Percentiles rank a stretch among this genome's conserved stretches.
These are phyloP conservation scores for Epichloe bromicola DNA, from an alignment of 2,329 filamentous ascomycete species.

Conservation along the genomic window DNA sequence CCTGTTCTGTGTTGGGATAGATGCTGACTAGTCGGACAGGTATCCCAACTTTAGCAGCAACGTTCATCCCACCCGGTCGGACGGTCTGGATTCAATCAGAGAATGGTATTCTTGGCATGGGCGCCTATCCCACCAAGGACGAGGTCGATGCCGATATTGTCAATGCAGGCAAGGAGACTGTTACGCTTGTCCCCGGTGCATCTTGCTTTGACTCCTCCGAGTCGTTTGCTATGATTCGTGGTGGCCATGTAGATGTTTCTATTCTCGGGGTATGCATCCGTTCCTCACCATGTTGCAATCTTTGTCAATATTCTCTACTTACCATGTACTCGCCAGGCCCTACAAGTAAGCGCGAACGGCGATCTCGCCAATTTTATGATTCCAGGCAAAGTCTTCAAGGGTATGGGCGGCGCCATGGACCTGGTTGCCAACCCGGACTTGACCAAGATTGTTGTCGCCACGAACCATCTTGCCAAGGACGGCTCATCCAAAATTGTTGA, in stretches of 20 bases:
- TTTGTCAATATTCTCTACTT: slow-evolving; percentile 4
- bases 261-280: slow-evolving; percentile 50
- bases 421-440: slow-evolving; percentile 56
- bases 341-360: slow-evolving; percentile 66
- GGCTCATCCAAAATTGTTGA: slow-evolving; percentile 54
- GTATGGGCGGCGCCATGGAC: slow-evolving; percentile 73
- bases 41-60: slow-evolving; percentile 78
- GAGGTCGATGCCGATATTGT: slow-evolving; percentile 68
- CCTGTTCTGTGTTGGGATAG: not conserved
- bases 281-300: not conserved
- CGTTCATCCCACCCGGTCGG: slow-evolving; percentile 53
- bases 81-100: slow-evolving; percentile 78
- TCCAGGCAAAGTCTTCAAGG: slow-evolving; percentile 76
- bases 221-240: slow-evolving; percentile 78
- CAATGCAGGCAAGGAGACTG: slow-evolving; percentile 81
- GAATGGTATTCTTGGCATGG: slow-evolving; percentile 77
- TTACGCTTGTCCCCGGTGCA: slow-evolving; percentile 65
- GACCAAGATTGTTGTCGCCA: slow-evolving; percentile 61
- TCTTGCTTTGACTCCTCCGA: slow-evolving; percentile 68
- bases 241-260: slow-evolving; percentile 71
- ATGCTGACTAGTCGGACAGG: slow-evolving; percentile 23
- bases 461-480: slow-evolving; percentile 57
- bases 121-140: slow-evolving; percentile 60
- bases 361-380: slow-evolving; percentile 88
- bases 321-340: slow-evolving; percentile 28